phyloP scores from a whole-genome alignment of 176 grass and related monocot species.

The Eleusine coracana region DNA sequence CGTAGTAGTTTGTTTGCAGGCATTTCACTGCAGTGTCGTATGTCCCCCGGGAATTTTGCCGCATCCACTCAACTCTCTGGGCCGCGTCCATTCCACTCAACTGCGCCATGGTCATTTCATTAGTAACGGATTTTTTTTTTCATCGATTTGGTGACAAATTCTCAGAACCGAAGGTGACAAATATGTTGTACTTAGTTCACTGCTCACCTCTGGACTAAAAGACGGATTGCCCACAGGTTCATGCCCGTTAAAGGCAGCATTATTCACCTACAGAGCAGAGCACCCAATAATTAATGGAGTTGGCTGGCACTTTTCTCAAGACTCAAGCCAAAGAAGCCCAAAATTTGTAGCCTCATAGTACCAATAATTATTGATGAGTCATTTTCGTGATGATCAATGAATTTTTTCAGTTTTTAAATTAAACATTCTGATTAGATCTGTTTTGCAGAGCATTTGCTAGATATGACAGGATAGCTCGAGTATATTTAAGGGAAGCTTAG shows the following conservation, averaged over 20 bases:
- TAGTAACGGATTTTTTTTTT: neutral
- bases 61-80: constrained; percentile 28
- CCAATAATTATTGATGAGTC: too few species aligned
- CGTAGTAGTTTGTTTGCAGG: constrained; percentile 68
- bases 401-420: too few species aligned
- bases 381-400: too few species aligned
- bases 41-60: constrained; percentile 19
- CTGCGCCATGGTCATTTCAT: neutral
- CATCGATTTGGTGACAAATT: neutral
- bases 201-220: neutral
- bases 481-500: too few species aligned
- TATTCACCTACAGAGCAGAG: neutral
- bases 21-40: constrained; percentile 38
- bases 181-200: neutral
- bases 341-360: too few species aligned
- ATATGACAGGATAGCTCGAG: too few species aligned
- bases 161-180: neutral
- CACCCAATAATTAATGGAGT: too few species aligned
- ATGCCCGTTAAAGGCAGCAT: neutral
- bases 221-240: neutral
- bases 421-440: too few species aligned
- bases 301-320: too few species aligned
- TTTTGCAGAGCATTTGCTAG: too few species aligned
- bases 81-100: neutral
- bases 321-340: too few species aligned